Evolutionary conservation across 1,284 basidiomycete species (phyloP).

Genomic region (Salmacisia buchloeana): DNA sequence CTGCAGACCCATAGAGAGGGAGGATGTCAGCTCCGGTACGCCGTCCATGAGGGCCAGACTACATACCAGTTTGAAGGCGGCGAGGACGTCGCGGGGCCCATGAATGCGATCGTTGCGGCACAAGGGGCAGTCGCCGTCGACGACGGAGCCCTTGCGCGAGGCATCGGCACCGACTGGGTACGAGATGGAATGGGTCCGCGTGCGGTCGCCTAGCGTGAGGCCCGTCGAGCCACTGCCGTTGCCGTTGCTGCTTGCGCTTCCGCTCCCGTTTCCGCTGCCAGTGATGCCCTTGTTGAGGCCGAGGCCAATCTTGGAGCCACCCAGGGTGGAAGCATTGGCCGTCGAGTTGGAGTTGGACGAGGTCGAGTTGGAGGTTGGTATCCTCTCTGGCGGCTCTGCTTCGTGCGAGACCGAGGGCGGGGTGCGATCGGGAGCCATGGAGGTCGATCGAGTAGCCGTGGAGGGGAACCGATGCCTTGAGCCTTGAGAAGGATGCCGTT

Average conservation of each 20-base stretch:
- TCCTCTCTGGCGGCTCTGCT: neutral
- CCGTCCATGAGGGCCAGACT: neutral
- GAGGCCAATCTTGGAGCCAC: too few species aligned
- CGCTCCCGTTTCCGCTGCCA: too few species aligned
- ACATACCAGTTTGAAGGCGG: conserved; percentile 8
- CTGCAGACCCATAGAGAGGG: conserved; percentile 1
- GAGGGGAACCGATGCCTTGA: too few species aligned
- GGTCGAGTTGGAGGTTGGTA: neutral
- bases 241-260: too few species aligned
- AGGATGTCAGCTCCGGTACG: neutral
- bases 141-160: neutral
- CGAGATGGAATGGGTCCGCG: neutral
- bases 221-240: too few species aligned
- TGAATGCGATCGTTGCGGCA: conserved; percentile 2
- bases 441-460: neutral
- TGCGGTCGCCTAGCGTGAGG: neutral
- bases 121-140: neutral
- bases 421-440: neutral
- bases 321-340: neutral
- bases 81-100: conserved; percentile 1
- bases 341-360: neutral
- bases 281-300: too few species aligned
- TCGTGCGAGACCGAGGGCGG: neutral
- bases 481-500: too few species aligned
- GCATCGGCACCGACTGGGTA: neutral